A percentile compares a stretch with the other conserved stretches of the same genome.
These are phyloP conservation scores for Talaromyces wortmannii DNA, from an alignment of 495 filamentous ascomycete species.

Conservation along the genomic window DNA sequence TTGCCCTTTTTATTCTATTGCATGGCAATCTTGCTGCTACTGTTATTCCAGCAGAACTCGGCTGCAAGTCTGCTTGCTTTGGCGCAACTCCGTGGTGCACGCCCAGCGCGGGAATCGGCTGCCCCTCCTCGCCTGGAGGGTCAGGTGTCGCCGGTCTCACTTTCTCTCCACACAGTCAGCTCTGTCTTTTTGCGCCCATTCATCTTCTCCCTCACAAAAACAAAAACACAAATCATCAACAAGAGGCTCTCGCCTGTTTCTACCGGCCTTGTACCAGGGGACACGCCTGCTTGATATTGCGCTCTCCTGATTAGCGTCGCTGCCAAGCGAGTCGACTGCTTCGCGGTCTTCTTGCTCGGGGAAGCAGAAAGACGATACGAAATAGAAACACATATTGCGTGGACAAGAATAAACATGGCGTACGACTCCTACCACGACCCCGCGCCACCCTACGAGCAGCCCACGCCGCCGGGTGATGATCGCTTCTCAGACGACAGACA, in stretches of 20 bases:
- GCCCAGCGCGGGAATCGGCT: no score
- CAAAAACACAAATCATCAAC: neutral
- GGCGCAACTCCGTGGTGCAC: no score
- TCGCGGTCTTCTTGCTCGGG: conserved; percentile 5
- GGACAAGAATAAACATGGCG: conserved; percentile 19
- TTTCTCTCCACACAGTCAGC: neutral
- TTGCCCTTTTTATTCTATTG: no score
- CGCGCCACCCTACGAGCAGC: conserved; percentile 15
- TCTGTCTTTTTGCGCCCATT: neutral
- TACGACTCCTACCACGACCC: conserved; percentile 31
- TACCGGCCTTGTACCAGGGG: no score
- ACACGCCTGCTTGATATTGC: neutral
- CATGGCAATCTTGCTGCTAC: no score
- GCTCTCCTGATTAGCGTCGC: neutral
- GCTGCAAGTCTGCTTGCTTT: no score
- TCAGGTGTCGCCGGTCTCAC: neutral
- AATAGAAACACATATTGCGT: no score
- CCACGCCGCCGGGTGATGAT: neutral
- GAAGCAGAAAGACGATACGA: neutral
- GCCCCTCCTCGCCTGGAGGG: no score
- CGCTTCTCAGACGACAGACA: neutral
- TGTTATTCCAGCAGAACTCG: no score
- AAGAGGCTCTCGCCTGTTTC: no score
- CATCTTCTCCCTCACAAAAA: neutral
- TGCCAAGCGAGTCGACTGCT: conserved; percentile 1